Percentiles rank a stretch among this genome's conserved stretches.
Conservation (phyloP, 2,329 filamentous ascomycete genomes). For the Trichoderma oligosporum region DNA sequence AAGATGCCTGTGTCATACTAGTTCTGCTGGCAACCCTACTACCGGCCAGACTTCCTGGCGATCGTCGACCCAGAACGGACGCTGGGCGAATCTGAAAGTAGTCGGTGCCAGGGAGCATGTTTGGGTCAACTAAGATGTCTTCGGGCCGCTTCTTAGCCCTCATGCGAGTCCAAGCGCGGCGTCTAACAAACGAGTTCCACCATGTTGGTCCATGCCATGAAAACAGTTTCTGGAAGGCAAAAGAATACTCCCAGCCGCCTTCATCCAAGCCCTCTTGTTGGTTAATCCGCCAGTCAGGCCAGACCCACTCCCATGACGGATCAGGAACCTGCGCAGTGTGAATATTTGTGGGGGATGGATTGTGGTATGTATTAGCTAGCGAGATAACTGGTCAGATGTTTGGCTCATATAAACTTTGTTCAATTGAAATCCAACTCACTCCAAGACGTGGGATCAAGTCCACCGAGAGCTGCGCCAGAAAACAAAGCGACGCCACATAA, state of each 20-base stretch:
- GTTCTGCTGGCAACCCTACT: conserved; percentile 33
- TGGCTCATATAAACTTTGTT: too few relatives aligned
- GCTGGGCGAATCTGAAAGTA: conserved; percentile 73
- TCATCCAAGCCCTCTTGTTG: conserved; percentile 75
- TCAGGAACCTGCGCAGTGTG: conserved; percentile 89
- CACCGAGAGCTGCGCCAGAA: conserved; percentile 77
- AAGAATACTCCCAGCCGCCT: conserved; percentile 94
- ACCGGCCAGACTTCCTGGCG: conserved; percentile 34
- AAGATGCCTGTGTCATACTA: conserved; percentile 36
- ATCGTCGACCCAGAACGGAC: conserved; percentile 35
- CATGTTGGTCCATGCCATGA: conserved; percentile 88
- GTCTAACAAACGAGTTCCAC: conserved; percentile 93
- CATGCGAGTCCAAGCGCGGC: conserved; percentile 82
- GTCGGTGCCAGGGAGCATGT: conserved; percentile 63
- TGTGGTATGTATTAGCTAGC: conserved; percentile 59
- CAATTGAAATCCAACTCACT: conserved; percentile 36
- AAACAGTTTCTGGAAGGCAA: conserved; percentile 71
- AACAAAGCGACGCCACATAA: conserved; percentile 89
- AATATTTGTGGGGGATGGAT: conserved; percentile 62
- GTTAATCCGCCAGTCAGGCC: conserved; percentile 61
- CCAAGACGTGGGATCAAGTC: conserved; percentile 83
- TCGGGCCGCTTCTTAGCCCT: conserved; percentile 58
- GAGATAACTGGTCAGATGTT: background rate
- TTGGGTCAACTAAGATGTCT: conserved; percentile 50
- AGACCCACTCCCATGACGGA: conserved; percentile 89